These are phyloP conservation scores for Candida hispaniensis DNA, from an alignment of 805 yeast genomes.

Conservation along the genomic window DNA sequence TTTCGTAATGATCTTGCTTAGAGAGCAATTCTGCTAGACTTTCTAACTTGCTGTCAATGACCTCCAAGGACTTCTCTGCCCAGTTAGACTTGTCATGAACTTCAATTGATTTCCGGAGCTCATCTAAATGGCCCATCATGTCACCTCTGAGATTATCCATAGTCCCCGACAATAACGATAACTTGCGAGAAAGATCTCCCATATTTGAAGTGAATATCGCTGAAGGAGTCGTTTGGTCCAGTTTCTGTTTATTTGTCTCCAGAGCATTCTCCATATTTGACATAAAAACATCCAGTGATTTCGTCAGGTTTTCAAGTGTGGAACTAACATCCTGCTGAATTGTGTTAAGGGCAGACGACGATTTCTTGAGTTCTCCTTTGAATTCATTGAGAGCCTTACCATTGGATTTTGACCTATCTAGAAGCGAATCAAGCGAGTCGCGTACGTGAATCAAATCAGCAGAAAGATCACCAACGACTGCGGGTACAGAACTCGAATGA, in stretches of 20 bases:
- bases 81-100: no score
- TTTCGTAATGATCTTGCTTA: no score
- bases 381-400: slow-evolving; percentile 13
- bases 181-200: no score
- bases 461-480: no score
- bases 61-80: no score
- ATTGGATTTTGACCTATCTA: slow-evolving; percentile 11
- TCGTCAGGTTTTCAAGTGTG: slow-evolving; percentile 7
- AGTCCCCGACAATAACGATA: no score
- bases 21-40: no score
- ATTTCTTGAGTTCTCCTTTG: slow-evolving; percentile 12
- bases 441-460: slow-evolving; percentile 12
- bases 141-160: no score
- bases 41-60: no score
- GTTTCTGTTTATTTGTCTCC: slow-evolving; percentile 10
- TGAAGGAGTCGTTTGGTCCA: slow-evolving; percentile 8
- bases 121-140: no score
- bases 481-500: no score
- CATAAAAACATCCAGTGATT: slow-evolving; percentile 5
- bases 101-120: no score
- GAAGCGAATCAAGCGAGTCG: slow-evolving; percentile 13
- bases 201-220: slow-evolving; percentile 12
- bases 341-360: slow-evolving; percentile 2
- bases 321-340: slow-evolving; percentile 8
- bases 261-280: slow-evolving; percentile 8